Conservation (phyloP, 2,329 filamentous ascomycete species). For the Aspergillus sp. region DNA sequence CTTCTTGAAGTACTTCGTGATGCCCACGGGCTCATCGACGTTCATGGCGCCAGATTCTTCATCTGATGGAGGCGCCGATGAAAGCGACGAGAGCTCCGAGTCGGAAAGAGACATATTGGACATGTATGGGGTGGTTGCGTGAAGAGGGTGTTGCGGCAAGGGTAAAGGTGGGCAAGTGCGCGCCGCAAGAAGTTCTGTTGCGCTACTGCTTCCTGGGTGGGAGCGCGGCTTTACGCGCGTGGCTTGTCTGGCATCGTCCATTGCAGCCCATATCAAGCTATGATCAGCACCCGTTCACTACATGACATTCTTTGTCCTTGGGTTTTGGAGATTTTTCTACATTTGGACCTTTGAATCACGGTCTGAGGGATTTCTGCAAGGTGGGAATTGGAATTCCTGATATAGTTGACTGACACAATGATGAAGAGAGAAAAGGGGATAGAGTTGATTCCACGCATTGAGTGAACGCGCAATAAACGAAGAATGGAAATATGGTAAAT, state of each 20-base stretch:
- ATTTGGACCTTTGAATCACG: neutral
- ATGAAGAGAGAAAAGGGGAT: too few relatives aligned
- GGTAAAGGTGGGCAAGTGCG: conserved; percentile 18
- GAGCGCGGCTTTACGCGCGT: conserved; percentile 36
- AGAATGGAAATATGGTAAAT: too few relatives aligned
- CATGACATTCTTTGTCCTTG: conserved; percentile 4
- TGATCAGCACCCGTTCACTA: conserved; percentile 18
- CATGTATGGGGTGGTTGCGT: conserved; percentile 31
- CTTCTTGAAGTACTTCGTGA: conserved; percentile 51
- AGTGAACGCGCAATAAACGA: too few relatives aligned
- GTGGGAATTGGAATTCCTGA: too few relatives aligned
- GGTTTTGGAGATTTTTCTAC: conserved; percentile 3
- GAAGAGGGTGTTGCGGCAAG: conserved; percentile 19
- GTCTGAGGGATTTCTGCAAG: neutral
- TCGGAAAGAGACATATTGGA: conserved; percentile 51
- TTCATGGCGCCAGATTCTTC: conserved; percentile 51
- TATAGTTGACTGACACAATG: too few relatives aligned
- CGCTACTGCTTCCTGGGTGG: conserved; percentile 24
- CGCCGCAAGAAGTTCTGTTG: conserved; percentile 27
- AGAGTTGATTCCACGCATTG: too few relatives aligned
- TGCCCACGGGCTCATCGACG: conserved; percentile 41
- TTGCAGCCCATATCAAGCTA: conserved; percentile 22
- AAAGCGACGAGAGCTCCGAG: conserved; percentile 58
- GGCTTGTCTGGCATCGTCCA: conserved; percentile 24
- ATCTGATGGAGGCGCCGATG: conserved; percentile 59